Evolutionary conservation across 2,329 filamentous ascomycete genomes (phyloP).

Genomic region (Fusarium ambrosium): DNA sequence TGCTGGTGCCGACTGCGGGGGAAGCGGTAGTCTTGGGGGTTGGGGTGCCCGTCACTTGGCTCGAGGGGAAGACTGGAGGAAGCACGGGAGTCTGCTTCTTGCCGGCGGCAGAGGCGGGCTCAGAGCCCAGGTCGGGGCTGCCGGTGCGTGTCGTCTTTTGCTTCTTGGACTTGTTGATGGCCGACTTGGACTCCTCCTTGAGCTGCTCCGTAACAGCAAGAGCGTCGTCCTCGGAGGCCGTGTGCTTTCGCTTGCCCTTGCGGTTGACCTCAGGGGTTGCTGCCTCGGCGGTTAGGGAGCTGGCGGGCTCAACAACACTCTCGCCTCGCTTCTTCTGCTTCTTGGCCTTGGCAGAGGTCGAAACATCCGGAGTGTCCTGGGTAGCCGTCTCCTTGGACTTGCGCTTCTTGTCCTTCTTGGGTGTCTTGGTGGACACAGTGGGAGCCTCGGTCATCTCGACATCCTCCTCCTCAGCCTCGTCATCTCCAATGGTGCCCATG

Average conservation of each 20-base stretch:
- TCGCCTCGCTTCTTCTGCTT: conserved; percentile 48
- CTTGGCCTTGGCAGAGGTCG: conserved; percentile 49
- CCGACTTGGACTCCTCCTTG: conserved; percentile 50
- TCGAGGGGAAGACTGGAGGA: conserved; percentile 49
- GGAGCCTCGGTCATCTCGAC: conserved; percentile 60
- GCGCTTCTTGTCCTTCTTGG: conserved; percentile 53
- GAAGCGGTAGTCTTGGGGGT: conserved; percentile 42
- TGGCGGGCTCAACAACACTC: conserved; percentile 17
- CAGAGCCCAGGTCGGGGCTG: conserved; percentile 54
- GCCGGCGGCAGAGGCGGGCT: conserved; percentile 39
- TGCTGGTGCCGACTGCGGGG: conserved; percentile 35
- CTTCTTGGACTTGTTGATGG: conserved; percentile 59
- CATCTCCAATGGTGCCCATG: conserved; percentile 56
- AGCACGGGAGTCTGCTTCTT: conserved; percentile 53
- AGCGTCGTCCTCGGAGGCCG: conserved; percentile 55
- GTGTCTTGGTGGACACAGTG: conserved; percentile 39
- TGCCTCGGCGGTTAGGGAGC: conserved; percentile 31
- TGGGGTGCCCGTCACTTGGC: conserved; percentile 36
- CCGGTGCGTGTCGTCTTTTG: conserved; percentile 52
- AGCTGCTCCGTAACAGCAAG: conserved; percentile 53
- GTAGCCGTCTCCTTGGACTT: conserved; percentile 43
- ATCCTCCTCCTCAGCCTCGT: conserved; percentile 60
- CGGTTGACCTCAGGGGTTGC: conserved; percentile 44
- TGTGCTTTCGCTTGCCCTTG: conserved; percentile 56
- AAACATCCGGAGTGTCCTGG: conserved; percentile 12